Percentiles rank a stretch among this genome's conserved stretches.
Conservation (phyloP, 305 asterid genomes). For the Fraxinus xanthoxyloides region DNA sequence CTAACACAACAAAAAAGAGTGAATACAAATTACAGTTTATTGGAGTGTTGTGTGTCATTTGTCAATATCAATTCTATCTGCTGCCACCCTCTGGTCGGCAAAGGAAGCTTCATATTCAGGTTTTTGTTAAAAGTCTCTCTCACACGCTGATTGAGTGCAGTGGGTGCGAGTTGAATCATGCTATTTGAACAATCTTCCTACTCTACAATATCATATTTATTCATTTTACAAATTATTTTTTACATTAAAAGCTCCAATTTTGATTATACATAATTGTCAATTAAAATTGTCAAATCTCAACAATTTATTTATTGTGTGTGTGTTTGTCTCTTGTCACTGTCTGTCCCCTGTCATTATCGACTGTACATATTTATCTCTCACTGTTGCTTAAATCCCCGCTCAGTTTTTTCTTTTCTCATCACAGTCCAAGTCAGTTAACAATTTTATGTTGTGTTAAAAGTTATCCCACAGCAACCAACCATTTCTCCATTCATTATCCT, state of each 20-base stretch:
- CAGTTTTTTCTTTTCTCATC: conserved; percentile 12
- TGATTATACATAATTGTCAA: too few relatives aligned
- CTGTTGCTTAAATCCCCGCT: conserved; percentile 32
- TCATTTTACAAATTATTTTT: too few relatives aligned
- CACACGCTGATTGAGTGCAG: conserved; percentile 12
- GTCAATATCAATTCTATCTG: conserved; percentile 50
- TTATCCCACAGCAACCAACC: conserved; percentile 34
- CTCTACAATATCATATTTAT: too few relatives aligned
- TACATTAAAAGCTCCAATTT: too few relatives aligned
- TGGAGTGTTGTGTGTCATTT: conserved; percentile 35
- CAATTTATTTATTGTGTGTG: neutral
- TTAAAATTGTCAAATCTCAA: too few relatives aligned
- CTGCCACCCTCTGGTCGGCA: conserved; percentile 71
- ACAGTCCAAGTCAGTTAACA: conserved; percentile 23
- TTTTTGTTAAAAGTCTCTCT: conserved; percentile 33
- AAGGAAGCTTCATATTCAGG: conserved; percentile 48
- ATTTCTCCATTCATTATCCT: conserved; percentile 25
- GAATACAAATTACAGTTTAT: neutral
- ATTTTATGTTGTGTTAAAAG: conserved; percentile 35
- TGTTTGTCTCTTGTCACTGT: conserved; percentile 26
- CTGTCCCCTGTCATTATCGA: conserved; percentile 44
- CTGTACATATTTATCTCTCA: conserved; percentile 10
- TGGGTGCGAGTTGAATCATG: neutral
- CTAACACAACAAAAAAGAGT: neutral
- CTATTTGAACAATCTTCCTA: too few relatives aligned